Percentiles rank a stretch among this genome's conserved stretches.
Conservation (phyloP, 805 yeast genomes). For the Pichia nanzhaoensis region DNA sequence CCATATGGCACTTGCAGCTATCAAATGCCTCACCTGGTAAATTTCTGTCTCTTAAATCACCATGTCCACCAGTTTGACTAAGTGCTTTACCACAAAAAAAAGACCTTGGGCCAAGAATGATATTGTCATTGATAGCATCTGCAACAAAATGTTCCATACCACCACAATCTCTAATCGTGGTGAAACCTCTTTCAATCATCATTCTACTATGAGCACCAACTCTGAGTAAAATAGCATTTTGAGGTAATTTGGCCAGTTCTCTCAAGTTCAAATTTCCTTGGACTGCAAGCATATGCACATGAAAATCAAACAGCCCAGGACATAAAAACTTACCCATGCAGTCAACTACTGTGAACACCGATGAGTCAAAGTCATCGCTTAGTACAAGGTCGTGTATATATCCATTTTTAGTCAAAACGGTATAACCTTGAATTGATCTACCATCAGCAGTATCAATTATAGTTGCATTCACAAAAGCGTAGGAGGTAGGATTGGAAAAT, state of each 20-base stretch:
- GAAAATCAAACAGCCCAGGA: constrained; percentile 27
- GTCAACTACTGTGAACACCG: constrained; percentile 16
- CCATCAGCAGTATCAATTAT: constrained; percentile 20
- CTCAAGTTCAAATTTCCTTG: constrained; percentile 23
- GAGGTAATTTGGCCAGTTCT: constrained; percentile 18
- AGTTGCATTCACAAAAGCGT: constrained; percentile 19
- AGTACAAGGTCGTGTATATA: constrained; percentile 8
- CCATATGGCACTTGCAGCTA: constrained; percentile 23
- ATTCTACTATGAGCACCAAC: constrained; percentile 15
- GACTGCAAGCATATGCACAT: constrained; percentile 22
- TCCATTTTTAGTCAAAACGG: constrained; percentile 20
- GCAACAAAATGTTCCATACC: constrained; percentile 22
- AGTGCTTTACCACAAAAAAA: constrained; percentile 23
- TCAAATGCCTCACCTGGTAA: constrained; percentile 22
- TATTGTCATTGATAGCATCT: constrained; percentile 24
- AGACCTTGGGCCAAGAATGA: constrained; percentile 24
- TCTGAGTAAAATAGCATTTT: constrained; percentile 20
- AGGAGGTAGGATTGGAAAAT: constrained; percentile 18
- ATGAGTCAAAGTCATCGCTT: constrained; percentile 6
- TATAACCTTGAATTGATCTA: constrained; percentile 10
- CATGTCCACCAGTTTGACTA: constrained; percentile 29
- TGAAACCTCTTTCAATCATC: constrained; percentile 25
- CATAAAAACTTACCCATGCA: constrained; percentile 23
- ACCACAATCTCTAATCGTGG: constrained; percentile 23
- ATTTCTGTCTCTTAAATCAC: constrained; percentile 20